Conservation (phyloP, 371 early-diverging fungal species). For the Rhizomucor pusillus region DNA sequence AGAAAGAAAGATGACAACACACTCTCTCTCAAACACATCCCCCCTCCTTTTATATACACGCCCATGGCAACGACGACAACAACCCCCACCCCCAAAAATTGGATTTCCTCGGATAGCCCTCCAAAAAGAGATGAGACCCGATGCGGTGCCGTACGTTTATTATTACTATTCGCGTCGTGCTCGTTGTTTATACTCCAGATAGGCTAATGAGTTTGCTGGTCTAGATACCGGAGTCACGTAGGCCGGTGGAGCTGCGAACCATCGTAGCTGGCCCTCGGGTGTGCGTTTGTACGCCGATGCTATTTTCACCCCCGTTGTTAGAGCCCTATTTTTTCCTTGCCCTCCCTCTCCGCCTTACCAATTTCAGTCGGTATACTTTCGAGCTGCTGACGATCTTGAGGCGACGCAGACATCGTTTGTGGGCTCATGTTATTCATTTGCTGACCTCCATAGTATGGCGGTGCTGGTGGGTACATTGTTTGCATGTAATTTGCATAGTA, state of each 20-base stretch:
- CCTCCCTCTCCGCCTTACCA: background rate
- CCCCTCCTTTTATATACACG: no score
- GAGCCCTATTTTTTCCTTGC: background rate
- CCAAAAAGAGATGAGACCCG: no score
- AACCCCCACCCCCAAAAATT: no score
- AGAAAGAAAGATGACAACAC: background rate
- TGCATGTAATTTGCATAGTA: background rate
- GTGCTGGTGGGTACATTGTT: conserved; percentile 1
- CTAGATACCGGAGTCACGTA: conserved; percentile 20
- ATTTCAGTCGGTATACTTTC: background rate
- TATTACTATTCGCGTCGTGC: conserved; percentile 8
- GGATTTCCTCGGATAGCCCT: no score
- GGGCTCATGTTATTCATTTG: no score
- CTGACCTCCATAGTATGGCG: background rate
- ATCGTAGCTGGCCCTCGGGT: conserved; percentile 30
- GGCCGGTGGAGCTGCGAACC: conserved; percentile 44
- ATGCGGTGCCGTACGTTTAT: background rate
- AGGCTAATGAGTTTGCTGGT: conserved; percentile 27
- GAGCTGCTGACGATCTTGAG: background rate
- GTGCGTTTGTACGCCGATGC: conserved; percentile 30
- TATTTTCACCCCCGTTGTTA: background rate
- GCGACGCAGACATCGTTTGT: conserved; percentile 4
- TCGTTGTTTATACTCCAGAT: conserved; percentile 30
- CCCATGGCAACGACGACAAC: no score
- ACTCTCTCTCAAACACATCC: no score